Evolutionary conservation across 108 stramenopile species (phyloP).

Genomic region (Cyclotella sp.): DNA sequence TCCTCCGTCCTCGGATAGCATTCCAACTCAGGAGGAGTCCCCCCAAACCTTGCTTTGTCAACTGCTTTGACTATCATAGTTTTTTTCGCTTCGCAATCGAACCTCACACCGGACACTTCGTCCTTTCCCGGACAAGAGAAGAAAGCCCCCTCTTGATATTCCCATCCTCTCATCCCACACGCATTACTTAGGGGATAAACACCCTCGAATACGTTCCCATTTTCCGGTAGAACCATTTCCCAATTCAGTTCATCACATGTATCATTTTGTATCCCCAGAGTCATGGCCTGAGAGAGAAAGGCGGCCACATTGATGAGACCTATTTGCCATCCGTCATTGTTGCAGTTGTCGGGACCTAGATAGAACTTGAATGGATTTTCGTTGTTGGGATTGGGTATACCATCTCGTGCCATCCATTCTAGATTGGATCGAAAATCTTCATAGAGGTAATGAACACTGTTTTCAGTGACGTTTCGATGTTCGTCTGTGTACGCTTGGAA

Average conservation of each 20-base stretch:
- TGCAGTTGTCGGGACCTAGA: conserved; percentile 26
- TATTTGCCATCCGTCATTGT: conserved; percentile 25
- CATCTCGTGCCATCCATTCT: conserved; percentile 29
- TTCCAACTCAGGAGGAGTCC: conserved; percentile 26
- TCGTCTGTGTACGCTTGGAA: conserved; percentile 5
- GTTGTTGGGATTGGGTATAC: conserved; percentile 5
- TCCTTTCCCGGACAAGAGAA: background rate
- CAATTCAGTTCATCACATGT: conserved; percentile 41
- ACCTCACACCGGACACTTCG: conserved; percentile 7
- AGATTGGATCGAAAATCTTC: conserved; percentile 21
- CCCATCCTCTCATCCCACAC: conserved; percentile 33
- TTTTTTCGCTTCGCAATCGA: conserved; percentile 14
- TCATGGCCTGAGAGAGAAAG: conserved; percentile 34
- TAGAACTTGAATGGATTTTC: conserved; percentile 11
- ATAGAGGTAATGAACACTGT: conserved; percentile 10
- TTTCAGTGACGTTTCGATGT: background rate
- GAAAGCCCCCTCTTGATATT: conserved; percentile 13
- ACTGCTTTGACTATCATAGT: conserved; percentile 26
- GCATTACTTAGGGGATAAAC: conserved; percentile 46
- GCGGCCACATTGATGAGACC: conserved; percentile 34
- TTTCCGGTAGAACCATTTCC: conserved; percentile 8
- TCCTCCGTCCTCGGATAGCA: conserved; percentile 23
- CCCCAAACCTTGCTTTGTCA: conserved; percentile 11
- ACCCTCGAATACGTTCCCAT: background rate
- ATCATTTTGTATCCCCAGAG: conserved; percentile 19